A percentile compares a stretch with the other conserved stretches of the same genome.
phyloP scores from a whole-genome alignment of 2,329 filamentous ascomycete genomes.

The Metarhizium rileyi region DNA sequence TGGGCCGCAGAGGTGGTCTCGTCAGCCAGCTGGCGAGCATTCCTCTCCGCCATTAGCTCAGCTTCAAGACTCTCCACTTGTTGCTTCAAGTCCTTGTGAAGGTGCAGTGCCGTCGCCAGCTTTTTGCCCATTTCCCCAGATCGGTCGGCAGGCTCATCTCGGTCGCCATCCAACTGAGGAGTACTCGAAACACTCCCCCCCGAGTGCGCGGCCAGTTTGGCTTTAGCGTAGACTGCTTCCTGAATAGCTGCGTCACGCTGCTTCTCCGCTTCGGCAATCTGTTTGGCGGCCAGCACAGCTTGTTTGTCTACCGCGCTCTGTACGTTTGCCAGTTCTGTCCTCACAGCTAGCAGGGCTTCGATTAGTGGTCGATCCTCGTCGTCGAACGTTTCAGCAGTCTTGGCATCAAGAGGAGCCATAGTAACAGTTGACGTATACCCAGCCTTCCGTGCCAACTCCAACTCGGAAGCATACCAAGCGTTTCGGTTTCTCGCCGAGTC shows the following conservation, averaged over 20 bases:
- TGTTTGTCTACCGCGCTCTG: conserved; percentile 86
- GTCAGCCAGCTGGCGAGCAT: conserved; percentile 74
- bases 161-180: conserved; percentile 48
- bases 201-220: conserved; percentile 72
- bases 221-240: conserved; percentile 91
- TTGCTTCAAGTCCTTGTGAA: conserved; percentile 73
- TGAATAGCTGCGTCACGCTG: conserved; percentile 90
- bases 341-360: conserved; percentile 87
- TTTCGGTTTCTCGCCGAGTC: conserved; percentile 78
- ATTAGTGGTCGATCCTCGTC: conserved; percentile 89
- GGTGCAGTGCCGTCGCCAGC: conserved; percentile 68
- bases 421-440: conserved; percentile 71
- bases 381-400: conserved; percentile 67
- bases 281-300: conserved; percentile 71
- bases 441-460: conserved; percentile 82
- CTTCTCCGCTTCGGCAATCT: conserved; percentile 88
- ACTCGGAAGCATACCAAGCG: conserved; percentile 93
- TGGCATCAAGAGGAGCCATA: conserved; percentile 66
- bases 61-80: conserved; percentile 57
- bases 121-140: conserved; percentile 69
- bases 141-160: conserved; percentile 45
- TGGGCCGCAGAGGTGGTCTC: conserved; percentile 78
- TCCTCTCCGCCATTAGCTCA: conserved; percentile 74
- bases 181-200: conserved; percentile 55
- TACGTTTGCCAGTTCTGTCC: conserved; percentile 77